These are phyloP conservation scores for Myxozyma vanderwaltii DNA, from an alignment of 805 yeast species.

Conservation along the genomic window DNA sequence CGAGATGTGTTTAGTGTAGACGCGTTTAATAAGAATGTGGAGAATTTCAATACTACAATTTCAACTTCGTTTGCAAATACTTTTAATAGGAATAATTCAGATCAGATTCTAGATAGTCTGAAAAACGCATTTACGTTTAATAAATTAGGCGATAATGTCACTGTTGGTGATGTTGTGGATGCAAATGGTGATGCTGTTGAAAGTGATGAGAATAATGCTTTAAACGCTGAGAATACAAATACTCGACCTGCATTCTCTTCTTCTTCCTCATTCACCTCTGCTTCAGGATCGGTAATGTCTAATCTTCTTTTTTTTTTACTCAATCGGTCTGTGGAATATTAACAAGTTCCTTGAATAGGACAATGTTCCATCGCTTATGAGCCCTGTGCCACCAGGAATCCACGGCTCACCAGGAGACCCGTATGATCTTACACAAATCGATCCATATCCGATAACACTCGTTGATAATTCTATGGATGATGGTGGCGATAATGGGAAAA, in stretches of 20 bases:
- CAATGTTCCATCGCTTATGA: conserved; percentile 10
- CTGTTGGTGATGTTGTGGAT: neutral
- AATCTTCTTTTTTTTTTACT: neutral
- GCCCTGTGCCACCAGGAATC: conserved; percentile 19
- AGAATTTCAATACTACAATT: conserved; percentile 4
- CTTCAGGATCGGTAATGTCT: conserved; percentile 21
- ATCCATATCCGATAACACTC: conserved; percentile 49
- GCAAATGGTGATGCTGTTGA: neutral
- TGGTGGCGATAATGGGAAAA: conserved; percentile 14
- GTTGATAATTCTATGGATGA: conserved; percentile 42
- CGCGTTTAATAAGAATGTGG: conserved; percentile 2
- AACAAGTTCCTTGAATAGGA: neutral
- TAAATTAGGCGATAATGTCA: neutral
- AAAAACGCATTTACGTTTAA: conserved; percentile 6
- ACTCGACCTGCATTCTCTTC: conserved; percentile 8
- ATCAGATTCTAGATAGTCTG: conserved; percentile 16
- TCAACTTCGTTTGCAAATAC: conserved; percentile 7
- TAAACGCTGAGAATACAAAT: neutral
- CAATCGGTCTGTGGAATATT: neutral
- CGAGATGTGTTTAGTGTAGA: conserved; percentile 24
- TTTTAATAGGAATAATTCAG: conserved; percentile 10
- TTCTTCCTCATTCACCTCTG: conserved; percentile 14
- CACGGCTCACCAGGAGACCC: conserved; percentile 32
- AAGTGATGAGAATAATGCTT: too few species aligned
- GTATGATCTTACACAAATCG: conserved; percentile 35